Conservation (phyloP, 75 land plant genomes). For the Larix kaempferi region DNA sequence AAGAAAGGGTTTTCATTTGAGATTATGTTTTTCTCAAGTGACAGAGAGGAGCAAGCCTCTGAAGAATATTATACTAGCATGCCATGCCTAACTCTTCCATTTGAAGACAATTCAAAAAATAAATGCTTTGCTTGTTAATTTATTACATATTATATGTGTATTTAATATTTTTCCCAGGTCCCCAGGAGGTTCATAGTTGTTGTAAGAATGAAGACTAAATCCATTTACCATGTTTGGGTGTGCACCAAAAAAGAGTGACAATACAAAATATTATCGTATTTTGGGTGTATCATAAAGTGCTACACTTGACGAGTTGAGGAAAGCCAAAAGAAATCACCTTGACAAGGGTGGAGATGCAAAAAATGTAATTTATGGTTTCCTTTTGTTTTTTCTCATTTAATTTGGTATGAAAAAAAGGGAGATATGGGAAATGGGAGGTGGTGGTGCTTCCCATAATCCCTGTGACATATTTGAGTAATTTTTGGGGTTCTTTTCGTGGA, state of each 20-base stretch:
- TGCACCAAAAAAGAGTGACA: constrained; percentile 67
- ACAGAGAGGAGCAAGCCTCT: too few relatives aligned
- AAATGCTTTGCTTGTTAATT: too few relatives aligned
- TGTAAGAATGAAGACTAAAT: too few relatives aligned
- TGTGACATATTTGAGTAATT: constrained; percentile 72
- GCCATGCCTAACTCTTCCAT: too few relatives aligned
- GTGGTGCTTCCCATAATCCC: constrained; percentile 50
- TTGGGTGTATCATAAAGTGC: constrained; percentile 75
- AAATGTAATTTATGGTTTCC: constrained; percentile 38
- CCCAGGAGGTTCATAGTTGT: too few relatives aligned
- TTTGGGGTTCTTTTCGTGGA: constrained; percentile 43
- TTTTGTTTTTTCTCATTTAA: not conserved
- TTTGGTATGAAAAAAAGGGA: constrained; percentile 38
- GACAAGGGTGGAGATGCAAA: constrained; percentile 94
- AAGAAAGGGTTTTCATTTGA: too few relatives aligned
- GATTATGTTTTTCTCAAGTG: too few relatives aligned
- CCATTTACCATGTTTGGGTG: constrained; percentile 71
- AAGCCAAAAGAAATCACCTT: constrained; percentile 86
- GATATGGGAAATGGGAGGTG: constrained; percentile 73
- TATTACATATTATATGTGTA: too few relatives aligned
- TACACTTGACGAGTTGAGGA: constrained; percentile 71
- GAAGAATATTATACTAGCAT: too few relatives aligned
- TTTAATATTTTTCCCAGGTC: too few relatives aligned
- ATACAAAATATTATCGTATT: constrained; percentile 69
- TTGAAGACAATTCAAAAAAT: too few relatives aligned